Conservation (phyloP, 768 basidiomycete genomes). For the Mycena haematopus region DNA sequence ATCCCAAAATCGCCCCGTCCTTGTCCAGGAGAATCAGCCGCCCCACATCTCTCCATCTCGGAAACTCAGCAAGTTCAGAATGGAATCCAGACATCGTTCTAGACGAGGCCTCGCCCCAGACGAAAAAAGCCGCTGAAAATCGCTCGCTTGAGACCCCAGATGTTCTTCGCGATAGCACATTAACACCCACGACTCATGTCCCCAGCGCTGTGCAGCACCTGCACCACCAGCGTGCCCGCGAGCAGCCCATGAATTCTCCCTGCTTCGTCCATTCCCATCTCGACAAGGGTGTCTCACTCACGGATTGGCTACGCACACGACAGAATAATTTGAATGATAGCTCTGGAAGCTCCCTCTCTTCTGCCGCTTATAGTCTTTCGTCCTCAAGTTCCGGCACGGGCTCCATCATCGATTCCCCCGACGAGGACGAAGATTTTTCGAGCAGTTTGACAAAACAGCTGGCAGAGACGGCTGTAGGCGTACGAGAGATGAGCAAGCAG, state of each 20-base stretch:
- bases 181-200: conserved; percentile 33
- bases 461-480: conserved; percentile 96
- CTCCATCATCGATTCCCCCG: conserved; percentile 43
- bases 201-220: conserved; percentile 29
- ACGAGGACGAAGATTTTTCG: conserved; percentile 71
- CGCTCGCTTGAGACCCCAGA: conserved; percentile 27
- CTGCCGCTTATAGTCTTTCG: conserved; percentile 25
- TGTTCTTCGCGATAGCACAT: conserved; percentile 31
- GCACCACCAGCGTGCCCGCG: conserved; percentile 34
- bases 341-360: conserved; percentile 29
- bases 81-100: conserved; percentile 52
- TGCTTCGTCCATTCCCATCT: conserved; percentile 95
- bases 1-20: conserved; percentile 39
- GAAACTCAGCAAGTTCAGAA: conserved; percentile 40
- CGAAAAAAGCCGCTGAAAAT: conserved; percentile 34
- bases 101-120: conserved; percentile 44
- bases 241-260: conserved; percentile 65
- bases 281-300: conserved; percentile 78
- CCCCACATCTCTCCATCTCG: conserved; percentile 53
- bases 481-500: conserved; percentile 98
- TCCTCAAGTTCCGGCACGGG: conserved; percentile 33
- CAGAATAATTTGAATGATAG: conserved; percentile 42
- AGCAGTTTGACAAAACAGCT: conserved; percentile 89
- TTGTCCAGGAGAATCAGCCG: conserved; percentile 50
- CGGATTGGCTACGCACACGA: conserved; percentile 70